Evolutionary conservation across 1,139 yeast genomes (phyloP).

Genomic region (Magnusiomyces magnusii): DNA sequence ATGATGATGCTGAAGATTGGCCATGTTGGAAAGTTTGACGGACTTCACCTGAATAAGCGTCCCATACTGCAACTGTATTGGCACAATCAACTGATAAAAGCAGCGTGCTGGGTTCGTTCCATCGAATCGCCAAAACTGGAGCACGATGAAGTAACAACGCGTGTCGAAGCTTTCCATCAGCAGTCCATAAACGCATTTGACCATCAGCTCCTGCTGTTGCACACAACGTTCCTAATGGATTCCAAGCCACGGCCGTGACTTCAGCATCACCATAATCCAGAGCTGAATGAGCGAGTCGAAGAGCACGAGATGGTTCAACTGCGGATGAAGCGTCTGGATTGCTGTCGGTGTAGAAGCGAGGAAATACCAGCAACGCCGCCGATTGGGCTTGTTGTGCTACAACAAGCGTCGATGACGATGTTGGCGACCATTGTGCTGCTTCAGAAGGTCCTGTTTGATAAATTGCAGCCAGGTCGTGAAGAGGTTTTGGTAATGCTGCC

Average conservation of each 20-base stretch:
- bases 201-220: constrained; percentile 33
- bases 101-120: constrained; percentile 42
- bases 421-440: constrained; percentile 25
- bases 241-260: constrained; percentile 30
- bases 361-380: constrained; percentile 12
- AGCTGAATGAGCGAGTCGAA: constrained; percentile 11
- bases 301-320: constrained; percentile 3
- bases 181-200: constrained; percentile 29
- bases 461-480: constrained; percentile 9
- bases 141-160: constrained; percentile 49
- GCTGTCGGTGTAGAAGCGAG: constrained; percentile 5
- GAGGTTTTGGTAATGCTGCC: constrained; percentile 9
- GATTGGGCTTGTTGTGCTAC: constrained; percentile 16
- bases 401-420: constrained; percentile 18
- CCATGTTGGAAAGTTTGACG: constrained; percentile 23
- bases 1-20: constrained; percentile 4
- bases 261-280: constrained; percentile 20
- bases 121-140: constrained; percentile 44
- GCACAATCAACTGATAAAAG: constrained; percentile 39
- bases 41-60: constrained; percentile 42
- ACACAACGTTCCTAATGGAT: constrained; percentile 25
- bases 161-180: constrained; percentile 41
- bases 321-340: constrained; percentile 2
- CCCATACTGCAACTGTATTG: constrained; percentile 47
- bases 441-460: constrained; percentile 18